Conservation (phyloP, 208 protist species). For the Sergeia podlipaevii region DNA sequence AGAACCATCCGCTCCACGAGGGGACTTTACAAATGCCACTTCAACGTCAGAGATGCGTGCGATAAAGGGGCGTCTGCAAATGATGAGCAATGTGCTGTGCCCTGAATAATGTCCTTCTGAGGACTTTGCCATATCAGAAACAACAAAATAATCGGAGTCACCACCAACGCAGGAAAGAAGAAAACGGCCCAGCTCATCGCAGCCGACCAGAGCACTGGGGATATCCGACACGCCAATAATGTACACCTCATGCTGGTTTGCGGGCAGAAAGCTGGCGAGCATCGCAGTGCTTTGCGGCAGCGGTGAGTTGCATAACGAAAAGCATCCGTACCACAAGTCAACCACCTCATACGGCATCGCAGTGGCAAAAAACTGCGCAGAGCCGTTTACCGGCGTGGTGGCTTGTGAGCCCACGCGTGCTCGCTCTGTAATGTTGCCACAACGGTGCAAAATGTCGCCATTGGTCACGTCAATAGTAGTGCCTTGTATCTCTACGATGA, state of each 20-base stretch:
- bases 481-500: conserved; percentile 52
- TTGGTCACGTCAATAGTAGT: conserved; percentile 48
- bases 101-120: conserved; percentile 28
- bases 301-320: conserved; percentile 50
- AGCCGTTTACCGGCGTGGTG: conserved; percentile 25
- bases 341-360: conserved; percentile 81
- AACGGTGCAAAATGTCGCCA: no score
- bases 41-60: conserved; percentile 58
- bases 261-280: conserved; percentile 64
- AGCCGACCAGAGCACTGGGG: conserved; percentile 33
- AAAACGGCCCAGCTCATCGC: conserved; percentile 37
- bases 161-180: conserved; percentile 54
- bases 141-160: conserved; percentile 40
- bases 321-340: conserved; percentile 76
- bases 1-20: no score
- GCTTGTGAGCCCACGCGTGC: no score
- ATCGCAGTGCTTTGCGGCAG: conserved; percentile 46
- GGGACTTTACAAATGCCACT: conserved; percentile 31
- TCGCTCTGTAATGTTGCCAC: no score
- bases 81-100: conserved; percentile 53
- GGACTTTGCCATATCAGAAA: conserved; percentile 26
- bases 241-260: conserved; percentile 65
- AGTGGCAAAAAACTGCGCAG: conserved; percentile 52
- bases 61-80: conserved; percentile 63
- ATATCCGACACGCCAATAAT: conserved; percentile 64